Percentiles rank a stretch among this genome's conserved stretches.
Conservation (phyloP, 306 rosid species). For the Astragalus membranaceus region DNA sequence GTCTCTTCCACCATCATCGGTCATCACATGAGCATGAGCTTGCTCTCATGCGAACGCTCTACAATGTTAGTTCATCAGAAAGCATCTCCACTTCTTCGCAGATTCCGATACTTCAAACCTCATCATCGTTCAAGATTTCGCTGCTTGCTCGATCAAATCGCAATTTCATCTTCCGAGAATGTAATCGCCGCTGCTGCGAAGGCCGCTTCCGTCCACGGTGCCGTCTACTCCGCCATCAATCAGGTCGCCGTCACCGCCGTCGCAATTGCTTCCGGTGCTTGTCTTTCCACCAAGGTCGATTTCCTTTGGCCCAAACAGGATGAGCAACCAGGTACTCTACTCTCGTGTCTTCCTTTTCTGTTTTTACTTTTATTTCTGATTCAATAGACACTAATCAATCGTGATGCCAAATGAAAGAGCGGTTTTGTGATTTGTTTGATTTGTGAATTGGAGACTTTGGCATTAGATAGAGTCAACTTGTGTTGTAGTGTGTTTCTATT, state of each 20-base stretch:
- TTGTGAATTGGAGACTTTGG: not conserved
- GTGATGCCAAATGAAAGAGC: not conserved
- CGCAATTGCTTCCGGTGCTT: conserved; percentile 97
- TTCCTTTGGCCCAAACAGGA: conserved; percentile 90
- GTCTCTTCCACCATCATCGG: not conserved
- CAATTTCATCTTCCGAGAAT: conserved; percentile 60
- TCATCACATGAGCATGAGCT: conserved; percentile 13
- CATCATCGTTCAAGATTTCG: conserved; percentile 43
- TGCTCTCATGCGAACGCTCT: conserved; percentile 56
- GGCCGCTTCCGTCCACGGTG: conserved; percentile 62
- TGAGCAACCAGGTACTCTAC: conserved; percentile 61
- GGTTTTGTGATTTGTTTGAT: not conserved
- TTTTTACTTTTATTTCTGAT: not conserved
- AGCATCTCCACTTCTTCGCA: conserved; percentile 31
- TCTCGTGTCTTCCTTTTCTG: not conserved
- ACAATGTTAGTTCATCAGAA: conserved; percentile 40
- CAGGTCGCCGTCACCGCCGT: conserved; percentile 96
- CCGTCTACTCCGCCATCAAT: conserved; percentile 88
- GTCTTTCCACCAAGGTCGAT: conserved; percentile 90
- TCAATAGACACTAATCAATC: not conserved
- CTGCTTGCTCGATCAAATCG: conserved; percentile 42
- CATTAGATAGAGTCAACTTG: not conserved
- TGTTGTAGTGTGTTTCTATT: not conserved
- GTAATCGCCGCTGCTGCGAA: conserved; percentile 73
- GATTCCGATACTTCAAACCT: conserved; percentile 28